Evolutionary conservation across 192 early-diverging fungal genomes (phyloP), one percentile per base, ranked within the genome.

Genomic region (Spizellomyces punctatus): DNA sequence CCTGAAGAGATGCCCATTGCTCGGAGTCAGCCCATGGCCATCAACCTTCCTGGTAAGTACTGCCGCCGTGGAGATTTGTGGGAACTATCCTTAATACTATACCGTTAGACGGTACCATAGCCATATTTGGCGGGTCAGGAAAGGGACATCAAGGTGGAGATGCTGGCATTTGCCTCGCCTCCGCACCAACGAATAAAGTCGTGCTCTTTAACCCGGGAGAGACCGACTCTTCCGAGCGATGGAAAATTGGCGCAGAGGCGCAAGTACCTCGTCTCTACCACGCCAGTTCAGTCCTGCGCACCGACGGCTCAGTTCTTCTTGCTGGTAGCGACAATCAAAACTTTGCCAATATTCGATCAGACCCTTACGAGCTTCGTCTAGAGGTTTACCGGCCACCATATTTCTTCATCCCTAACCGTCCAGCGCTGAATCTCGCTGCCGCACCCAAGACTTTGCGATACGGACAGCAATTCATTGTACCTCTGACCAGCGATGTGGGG

Each of bases 281-380:
- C 56, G 67, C 74, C 63, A 73, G 74, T 19, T 73, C 76, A 7
- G 8, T 82, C 16, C 61, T 82, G 27, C 8, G 75, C 10, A 14
- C 14, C 19, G 66, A 74, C 63, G 80, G 67, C 3, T 55, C 41
- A 44, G 75, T 82, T 14, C 54, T 82, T 59, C 77, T 78, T 16
- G 75, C 66, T 4, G 80, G 80, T 17, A 52, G 21, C 41, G 80
- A 82, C 22, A 71, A 67, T 71, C 49, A 61, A 10, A 82, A 82
- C 63, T 81, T 74, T 41, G 58, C 65, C 17, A 78, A 82, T 22
- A 10, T 61, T n/a, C 16, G 12, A 8, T n/a, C n/a, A 17, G 66
- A 57, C 22, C 47, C 50, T 41, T 57, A 57, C 16, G 48, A 54
- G 0, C 46, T 67, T 5, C 27, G 54, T 14, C 14, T 67, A n/a